A percentile compares a stretch with the other conserved stretches of the same genome.
phyloP scores from a whole-genome alignment of 148 eudicot genomes.

The Heliamphora exappendiculata region DNA sequence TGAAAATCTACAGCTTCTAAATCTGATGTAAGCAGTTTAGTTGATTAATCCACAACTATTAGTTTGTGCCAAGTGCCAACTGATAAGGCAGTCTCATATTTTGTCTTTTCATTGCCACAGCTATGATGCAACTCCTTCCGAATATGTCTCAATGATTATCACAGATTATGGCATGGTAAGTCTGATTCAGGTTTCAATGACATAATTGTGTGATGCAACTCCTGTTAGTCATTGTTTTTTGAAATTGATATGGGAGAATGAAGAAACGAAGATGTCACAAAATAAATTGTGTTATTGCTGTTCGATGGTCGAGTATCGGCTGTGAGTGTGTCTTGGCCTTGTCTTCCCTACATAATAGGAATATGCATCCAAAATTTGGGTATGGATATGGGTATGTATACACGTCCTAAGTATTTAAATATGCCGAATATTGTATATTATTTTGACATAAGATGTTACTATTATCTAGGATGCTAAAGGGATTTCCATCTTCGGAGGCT shows the following conservation, averaged over 20 bases:
- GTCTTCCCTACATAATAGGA: neutral
- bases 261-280: neutral
- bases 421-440: too few species aligned
- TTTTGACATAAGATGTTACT: too few species aligned
- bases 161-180: constrained; percentile 98
- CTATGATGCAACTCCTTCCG: constrained; percentile 93
- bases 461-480: neutral
- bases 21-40: constrained; percentile 56
- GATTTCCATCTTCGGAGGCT: neutral
- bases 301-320: neutral
- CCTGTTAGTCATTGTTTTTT: neutral
- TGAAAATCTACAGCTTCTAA: constrained; percentile 78
- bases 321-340: neutral
- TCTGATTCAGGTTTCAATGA: constrained; percentile 7
- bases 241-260: neutral
- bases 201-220: neutral
- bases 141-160: constrained; percentile 90
- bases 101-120: constrained; percentile 29
- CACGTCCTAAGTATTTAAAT: too few species aligned
- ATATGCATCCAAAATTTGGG: neutral
- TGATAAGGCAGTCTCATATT: neutral
- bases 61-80: neutral
- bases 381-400: neutral
- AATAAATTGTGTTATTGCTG: neutral
- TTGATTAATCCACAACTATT: neutral